Conservation (phyloP, 2,329 filamentous ascomycete species). For the Sordariomycetes sp. region DNA sequence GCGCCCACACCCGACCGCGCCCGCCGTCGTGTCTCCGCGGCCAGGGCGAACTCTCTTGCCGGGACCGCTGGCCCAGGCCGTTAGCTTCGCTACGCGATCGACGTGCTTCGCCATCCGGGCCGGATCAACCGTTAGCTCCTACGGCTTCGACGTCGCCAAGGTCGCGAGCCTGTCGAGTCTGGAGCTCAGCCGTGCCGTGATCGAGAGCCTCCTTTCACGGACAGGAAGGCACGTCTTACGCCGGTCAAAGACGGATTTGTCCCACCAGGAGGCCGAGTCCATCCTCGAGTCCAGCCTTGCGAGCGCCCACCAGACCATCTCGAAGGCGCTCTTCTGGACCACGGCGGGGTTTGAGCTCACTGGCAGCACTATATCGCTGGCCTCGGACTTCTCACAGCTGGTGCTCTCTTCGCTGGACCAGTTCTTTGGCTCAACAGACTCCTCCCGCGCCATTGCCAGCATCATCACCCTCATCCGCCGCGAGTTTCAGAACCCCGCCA, state of each 20-base stretch:
- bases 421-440: conserved; percentile 56
- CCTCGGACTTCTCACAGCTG: conserved; percentile 43
- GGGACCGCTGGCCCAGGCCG: conserved; percentile 38
- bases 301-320: conserved; percentile 41
- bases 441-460: conserved; percentile 51
- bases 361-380: conserved; percentile 36
- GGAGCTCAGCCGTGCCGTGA: conserved; percentile 38
- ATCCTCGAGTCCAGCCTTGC: conserved; percentile 43
- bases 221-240: conserved; percentile 36
- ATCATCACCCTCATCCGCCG: conserved; percentile 51
- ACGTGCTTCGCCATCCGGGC: conserved; percentile 42
- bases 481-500: conserved; percentile 51
- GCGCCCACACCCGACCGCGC: neutral
- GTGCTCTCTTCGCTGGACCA: conserved; percentile 47
- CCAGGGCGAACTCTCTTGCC: conserved; percentile 39
- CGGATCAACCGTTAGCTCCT: conserved; percentile 35
- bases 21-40: neutral
- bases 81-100: conserved; percentile 48
- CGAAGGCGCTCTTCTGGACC: conserved; percentile 46
- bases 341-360: conserved; percentile 47
- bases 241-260: conserved; percentile 30
- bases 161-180: conserved; percentile 43
- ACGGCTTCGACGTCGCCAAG: conserved; percentile 37
- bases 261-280: conserved; percentile 38
- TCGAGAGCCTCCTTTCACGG: conserved; percentile 38